A percentile compares a stretch with the other conserved stretches of the same genome.
phyloP scores from a whole-genome alignment of 129 eudicot genomes.

The Logfia minima region DNA sequence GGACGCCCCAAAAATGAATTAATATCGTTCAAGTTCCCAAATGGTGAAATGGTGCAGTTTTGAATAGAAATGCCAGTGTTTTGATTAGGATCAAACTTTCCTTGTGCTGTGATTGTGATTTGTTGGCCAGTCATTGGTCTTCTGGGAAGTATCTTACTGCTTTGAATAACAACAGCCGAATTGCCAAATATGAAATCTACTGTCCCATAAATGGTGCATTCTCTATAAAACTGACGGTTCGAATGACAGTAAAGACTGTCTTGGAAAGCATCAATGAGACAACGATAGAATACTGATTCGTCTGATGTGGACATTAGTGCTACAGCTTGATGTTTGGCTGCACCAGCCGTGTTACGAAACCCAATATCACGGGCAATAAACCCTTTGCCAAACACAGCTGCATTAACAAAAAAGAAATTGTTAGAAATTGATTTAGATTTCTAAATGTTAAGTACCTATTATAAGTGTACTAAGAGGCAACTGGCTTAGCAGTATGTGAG shows the following conservation, averaged over 20 bases:
- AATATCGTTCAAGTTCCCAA: slow-evolving; percentile 28
- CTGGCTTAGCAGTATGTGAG: background rate
- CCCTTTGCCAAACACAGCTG: slow-evolving; percentile 53
- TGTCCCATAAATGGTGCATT: slow-evolving; percentile 57
- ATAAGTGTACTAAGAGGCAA: background rate
- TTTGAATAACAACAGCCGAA: slow-evolving; percentile 50
- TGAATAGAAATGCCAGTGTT: slow-evolving; percentile 54
- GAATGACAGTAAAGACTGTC: slow-evolving; percentile 58
- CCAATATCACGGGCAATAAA: slow-evolving; percentile 62
- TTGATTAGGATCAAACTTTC: slow-evolving; percentile 47
- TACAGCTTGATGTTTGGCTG: slow-evolving; percentile 58
- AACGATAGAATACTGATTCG: slow-evolving; percentile 49
- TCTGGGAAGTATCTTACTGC: slow-evolving; percentile 46
- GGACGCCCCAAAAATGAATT: slow-evolving; percentile 51
- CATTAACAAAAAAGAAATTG: background rate
- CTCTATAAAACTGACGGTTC: slow-evolving; percentile 62
- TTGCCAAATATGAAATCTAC: slow-evolving; percentile 61
- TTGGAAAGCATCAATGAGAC: slow-evolving; percentile 51
- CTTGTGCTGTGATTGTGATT: slow-evolving; percentile 58
- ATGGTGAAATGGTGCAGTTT: slow-evolving; percentile 39
- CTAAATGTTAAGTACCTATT: background rate
- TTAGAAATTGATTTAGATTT: background rate
- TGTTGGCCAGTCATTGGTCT: slow-evolving; percentile 51
- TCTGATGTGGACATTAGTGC: slow-evolving; percentile 54
- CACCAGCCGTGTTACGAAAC: slow-evolving; percentile 58